A percentile compares a stretch with the other conserved stretches of the same genome.
These are phyloP conservation scores for Eucalyptus brandiana DNA, from an alignment of 345 rosid species.

Conservation along the genomic window DNA sequence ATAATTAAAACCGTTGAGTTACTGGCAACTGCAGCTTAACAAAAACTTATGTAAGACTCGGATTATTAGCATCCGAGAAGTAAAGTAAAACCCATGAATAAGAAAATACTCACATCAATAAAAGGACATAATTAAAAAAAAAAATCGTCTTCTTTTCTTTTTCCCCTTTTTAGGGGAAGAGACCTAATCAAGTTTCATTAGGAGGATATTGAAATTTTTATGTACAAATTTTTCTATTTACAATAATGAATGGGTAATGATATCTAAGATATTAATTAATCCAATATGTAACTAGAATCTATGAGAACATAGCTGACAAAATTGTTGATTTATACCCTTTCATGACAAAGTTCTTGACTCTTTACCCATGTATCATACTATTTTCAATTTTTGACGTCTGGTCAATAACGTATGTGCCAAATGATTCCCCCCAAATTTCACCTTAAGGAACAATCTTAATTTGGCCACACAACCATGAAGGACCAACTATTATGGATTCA, in stretches of 20 bases:
- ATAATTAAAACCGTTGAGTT: background rate
- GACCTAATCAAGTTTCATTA: background rate
- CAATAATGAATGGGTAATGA: background rate
- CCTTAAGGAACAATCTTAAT: background rate
- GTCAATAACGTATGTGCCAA: background rate
- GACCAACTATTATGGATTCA: background rate
- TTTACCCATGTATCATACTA: background rate
- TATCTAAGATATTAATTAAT: background rate
- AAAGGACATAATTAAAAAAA: background rate
- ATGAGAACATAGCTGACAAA: background rate
- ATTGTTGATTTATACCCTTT: too few relatives aligned
- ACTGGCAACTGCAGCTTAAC: accelerated
- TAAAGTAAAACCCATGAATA: background rate
- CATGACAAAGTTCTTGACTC: background rate
- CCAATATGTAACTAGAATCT: background rate
- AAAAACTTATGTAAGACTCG: background rate
- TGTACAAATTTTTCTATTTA: background rate
- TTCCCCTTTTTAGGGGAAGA: background rate
- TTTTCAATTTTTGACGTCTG: background rate
- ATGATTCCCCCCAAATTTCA: background rate
- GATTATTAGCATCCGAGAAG: background rate
- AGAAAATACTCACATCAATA: background rate
- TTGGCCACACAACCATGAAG: background rate
- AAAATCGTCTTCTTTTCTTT: background rate
- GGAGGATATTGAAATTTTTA: background rate